Base-by-base conservation (phyloP, 2,329 filamentous ascomycete genomes). In the Amphichorda felina region DNA sequence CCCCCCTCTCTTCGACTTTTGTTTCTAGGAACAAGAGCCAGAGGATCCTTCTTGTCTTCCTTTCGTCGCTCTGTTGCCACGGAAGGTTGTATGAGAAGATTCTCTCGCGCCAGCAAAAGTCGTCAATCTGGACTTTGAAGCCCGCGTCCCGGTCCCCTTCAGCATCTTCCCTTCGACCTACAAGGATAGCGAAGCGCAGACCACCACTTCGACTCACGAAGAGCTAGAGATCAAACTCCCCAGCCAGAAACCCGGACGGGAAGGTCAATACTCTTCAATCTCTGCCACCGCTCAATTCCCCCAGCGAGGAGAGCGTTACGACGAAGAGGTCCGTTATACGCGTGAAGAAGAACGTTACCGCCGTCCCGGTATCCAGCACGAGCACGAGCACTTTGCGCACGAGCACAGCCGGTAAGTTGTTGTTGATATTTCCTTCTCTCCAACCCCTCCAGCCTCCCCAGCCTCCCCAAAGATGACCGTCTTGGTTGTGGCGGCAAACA, bases 81-180 rank as follows among this genome's bases (percentile, higher is more conserved):
- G 74, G 49, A 59, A 62, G 60, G 59, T 62, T 63, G 60, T 55
- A 59, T 61, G 75, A 84, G 79, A 79, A 77, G 71, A 72, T 75
- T 64, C 61, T 69, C 66, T 64, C 59, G 65, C 77, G 68, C 67
- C 64, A 63, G 61, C 51, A 79, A 78, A 82, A 79, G 79, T 82
- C 82, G 85, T 71, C 85, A 95, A 86, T 74, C 88, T 95, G 88
- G 88, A 95, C 85, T 95, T 94, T 91, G 88, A 94, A 83, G 87
- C 88, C 70, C 84, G 87, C 69, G 84, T 95, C 69, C 86, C 89
- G 75, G 91, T 96, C 70, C 89, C 89, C 71, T 94, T 95, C 80
- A 95, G 87, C 84, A 83, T 95, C 82, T 95, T 96, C 79, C 89
- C 89, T 73, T 94, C 87, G 67, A 85, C 87, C 68, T 96, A 95